Base-by-base conservation (phyloP, 176 grass and related monocot genomes). In the Eleusine coracana region DNA sequence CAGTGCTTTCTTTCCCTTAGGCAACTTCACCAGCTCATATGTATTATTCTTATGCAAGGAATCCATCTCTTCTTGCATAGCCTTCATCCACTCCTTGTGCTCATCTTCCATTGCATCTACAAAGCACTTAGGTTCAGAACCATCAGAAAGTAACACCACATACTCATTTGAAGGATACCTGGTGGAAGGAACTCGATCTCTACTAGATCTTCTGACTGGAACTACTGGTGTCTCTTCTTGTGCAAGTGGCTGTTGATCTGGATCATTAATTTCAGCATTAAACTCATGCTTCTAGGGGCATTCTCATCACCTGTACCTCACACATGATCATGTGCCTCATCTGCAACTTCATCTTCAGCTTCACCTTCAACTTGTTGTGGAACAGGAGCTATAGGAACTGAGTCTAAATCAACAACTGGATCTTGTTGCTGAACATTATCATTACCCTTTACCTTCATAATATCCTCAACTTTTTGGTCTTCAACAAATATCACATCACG, bases 31-130 rank as follows among this genome's bases (percentile, higher is more conserved):
- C 29, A 80, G 5, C 18, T 68, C 77, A 80, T 68, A 80, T 16
- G 31, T 54, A 5, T 80, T 17, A 68, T 80, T 68, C 11, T 80
- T 67, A 66, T 67, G 29, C 29, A 80, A 80, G 64, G 45, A 68
- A 66, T 80, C 34, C 20, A 80, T 79, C 5, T 69, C 29, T 40
- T 80, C 20, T 80, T 80, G 18, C 34, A 80, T 80, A 68, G 65
- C 48, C 14, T 80, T 55, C 21, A 17, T 67, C 31, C 78, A 69
- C 10, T 69, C 40, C 40, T 42, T 42, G 3, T 42, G 40, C 40
- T 42, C 40, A 42, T 42, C 40, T 42, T 67, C 45, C 29, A 79
- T 79, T 52, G 63, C 77, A 39, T 79, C 27, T 39, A 1, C 10
- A 67, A 67, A 67, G 31, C 63, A 79, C 17, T 39, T 10, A 29